Conservation (phyloP, 306 rosid species). For the Spatholobus suberectus region DNA sequence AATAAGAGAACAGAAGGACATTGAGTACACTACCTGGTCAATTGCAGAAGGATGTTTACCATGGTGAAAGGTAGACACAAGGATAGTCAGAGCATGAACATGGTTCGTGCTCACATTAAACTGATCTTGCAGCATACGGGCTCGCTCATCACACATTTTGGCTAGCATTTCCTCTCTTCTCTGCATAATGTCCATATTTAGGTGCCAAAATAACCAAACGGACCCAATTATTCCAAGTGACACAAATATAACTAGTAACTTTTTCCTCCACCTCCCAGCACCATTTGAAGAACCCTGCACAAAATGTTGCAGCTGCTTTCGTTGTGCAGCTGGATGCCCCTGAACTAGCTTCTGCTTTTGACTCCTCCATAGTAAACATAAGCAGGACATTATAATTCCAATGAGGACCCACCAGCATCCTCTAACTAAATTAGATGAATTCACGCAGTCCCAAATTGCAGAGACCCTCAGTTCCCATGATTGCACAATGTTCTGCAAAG, state of each 20-base stretch:
- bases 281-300: conserved; percentile 53
- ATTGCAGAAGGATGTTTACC: conserved; percentile 88
- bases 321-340: conserved; percentile 46
- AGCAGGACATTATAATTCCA: conserved; percentile 59
- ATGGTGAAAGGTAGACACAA: conserved; percentile 95
- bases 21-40: conserved; percentile 72
- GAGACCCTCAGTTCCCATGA: conserved; percentile 40
- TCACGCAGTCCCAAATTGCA: conserved; percentile 41
- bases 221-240: conserved; percentile 60
- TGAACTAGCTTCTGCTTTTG: conserved; percentile 49
- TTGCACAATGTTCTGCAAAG: conserved; percentile 50
- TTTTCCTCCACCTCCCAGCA: conserved; percentile 83
- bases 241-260: conserved; percentile 57
- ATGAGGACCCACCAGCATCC: conserved; percentile 62
- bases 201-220: conserved; percentile 71
- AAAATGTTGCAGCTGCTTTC: conserved; percentile 49
- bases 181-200: conserved; percentile 50
- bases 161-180: conserved; percentile 83
- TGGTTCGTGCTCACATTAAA: conserved; percentile 96
- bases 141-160: conserved; percentile 98
- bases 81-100: conserved; percentile 93
- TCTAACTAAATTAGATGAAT: conserved; percentile 49
- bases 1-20: conserved; percentile 11
- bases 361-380: conserved; percentile 51
- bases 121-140: conserved; percentile 97